These are phyloP conservation scores for Fraxinus excelsior DNA, from an alignment of 257 asterid genomes.

Conservation along the genomic window DNA sequence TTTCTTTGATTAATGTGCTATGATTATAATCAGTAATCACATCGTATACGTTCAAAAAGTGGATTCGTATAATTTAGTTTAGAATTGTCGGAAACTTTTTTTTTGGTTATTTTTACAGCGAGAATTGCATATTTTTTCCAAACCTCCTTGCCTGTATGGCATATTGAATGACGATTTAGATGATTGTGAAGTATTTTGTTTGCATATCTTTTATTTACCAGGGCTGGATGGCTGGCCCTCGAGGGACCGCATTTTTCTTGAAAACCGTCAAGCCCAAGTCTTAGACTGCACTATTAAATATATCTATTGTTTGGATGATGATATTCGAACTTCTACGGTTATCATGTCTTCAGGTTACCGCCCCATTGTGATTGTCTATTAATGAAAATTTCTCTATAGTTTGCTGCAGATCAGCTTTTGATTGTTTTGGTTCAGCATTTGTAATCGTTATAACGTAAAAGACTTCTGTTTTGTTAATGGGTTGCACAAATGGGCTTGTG, in stretches of 20 bases:
- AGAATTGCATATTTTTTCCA: neutral
- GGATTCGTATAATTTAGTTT: neutral
- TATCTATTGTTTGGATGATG: no score
- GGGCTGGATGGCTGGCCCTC: neutral
- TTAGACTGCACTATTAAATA: no score
- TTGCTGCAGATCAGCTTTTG: neutral
- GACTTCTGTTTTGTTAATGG: slow-evolving; percentile 45
- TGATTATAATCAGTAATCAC: neutral
- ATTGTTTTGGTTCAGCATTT: neutral
- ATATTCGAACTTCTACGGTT: no score
- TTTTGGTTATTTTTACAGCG: neutral
- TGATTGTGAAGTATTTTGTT: neutral
- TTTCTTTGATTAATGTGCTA: neutral
- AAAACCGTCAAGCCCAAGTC: neutral
- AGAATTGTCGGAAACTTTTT: neutral
- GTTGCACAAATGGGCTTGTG: slow-evolving; percentile 45
- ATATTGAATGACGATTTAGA: neutral
- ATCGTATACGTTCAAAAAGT: neutral
- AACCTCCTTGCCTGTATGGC: no score
- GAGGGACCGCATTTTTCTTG: neutral
- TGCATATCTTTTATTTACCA: neutral
- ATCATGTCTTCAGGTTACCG: no score
- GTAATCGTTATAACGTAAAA: neutral
- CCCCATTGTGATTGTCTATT: no score
- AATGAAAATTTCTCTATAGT: neutral